phyloP scores from a whole-genome alignment of 345 rosid genomes.

The Corchorus capsularis region DNA sequence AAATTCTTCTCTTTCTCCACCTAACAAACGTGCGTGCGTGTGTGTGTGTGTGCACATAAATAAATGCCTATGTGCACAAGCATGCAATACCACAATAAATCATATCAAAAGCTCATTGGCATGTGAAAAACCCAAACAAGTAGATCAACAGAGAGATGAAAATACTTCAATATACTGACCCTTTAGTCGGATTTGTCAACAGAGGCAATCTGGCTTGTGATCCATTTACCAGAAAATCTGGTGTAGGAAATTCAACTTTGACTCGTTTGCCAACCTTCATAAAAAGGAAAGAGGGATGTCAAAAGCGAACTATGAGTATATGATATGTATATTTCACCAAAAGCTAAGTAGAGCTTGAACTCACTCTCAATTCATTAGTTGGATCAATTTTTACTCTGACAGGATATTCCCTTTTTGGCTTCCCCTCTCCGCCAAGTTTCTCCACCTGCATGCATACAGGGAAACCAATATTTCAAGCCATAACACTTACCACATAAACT shows the following conservation, averaged over 20 bases:
- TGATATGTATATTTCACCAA: neutral
- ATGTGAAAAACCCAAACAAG: neutral
- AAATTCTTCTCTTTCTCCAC: neutral
- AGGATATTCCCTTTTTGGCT: constrained; percentile 34
- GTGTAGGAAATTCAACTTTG: constrained; percentile 40
- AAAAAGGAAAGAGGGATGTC: constrained; percentile 17
- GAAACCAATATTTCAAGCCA: constrained; percentile 1
- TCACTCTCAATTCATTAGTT: constrained; percentile 47
- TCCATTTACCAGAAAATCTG: constrained; percentile 42
- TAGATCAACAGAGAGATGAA: neutral
- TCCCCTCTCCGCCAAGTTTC: constrained; percentile 41
- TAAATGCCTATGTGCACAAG: neutral
- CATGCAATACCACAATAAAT: constrained; percentile 4
- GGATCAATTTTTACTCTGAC: constrained; percentile 32
- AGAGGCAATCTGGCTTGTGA: constrained; percentile 36
- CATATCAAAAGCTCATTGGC: neutral
- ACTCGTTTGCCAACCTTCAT: constrained; percentile 52
- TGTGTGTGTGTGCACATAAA: neutral
- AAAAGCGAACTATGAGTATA: constrained; percentile 10
- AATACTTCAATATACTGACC: constrained; percentile 43
- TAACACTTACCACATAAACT: neutral
- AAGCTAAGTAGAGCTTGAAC: constrained; percentile 27
- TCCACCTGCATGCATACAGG: constrained; percentile 40
- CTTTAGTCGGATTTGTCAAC: constrained; percentile 40
- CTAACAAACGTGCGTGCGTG: too few species aligned